These are phyloP conservation scores for Escovopsis sp. DNA, from an alignment of 2,329 filamentous ascomycete genomes.

Conservation along the genomic window DNA sequence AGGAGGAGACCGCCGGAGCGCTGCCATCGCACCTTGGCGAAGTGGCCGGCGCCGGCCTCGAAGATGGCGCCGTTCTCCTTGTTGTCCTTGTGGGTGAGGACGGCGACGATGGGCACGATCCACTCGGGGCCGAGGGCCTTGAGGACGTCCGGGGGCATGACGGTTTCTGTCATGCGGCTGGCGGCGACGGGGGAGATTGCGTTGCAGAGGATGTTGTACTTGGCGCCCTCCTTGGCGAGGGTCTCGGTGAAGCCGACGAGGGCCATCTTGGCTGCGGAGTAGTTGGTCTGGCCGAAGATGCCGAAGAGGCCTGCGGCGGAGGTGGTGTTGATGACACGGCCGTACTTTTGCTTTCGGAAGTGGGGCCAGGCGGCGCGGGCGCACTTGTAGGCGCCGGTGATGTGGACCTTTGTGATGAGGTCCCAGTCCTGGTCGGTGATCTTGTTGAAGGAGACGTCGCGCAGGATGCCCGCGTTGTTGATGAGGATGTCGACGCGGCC, in stretches of 20 bases:
- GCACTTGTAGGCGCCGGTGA: slow-evolving; percentile 91
- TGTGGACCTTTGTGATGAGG: slow-evolving; percentile 81
- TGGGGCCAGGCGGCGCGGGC: slow-evolving; percentile 89
- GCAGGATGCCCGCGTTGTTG: slow-evolving; percentile 94
- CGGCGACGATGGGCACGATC: slow-evolving; percentile 86
- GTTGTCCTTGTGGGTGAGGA: slow-evolving; percentile 74
- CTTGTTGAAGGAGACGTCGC: slow-evolving; percentile 96
- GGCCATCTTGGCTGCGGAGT: slow-evolving; percentile 89
- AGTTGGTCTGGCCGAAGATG: slow-evolving; percentile 91
- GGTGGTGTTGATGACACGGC: slow-evolving; percentile 88
- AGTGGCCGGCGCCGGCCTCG: slow-evolving; percentile 82
- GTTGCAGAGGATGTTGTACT: slow-evolving; percentile 96
- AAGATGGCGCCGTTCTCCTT: slow-evolving; percentile 79
- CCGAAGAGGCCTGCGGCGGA: slow-evolving; percentile 95
- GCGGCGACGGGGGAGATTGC: slow-evolving; percentile 93
- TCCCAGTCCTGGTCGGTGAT: slow-evolving; percentile 98
- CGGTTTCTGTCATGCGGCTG: slow-evolving; percentile 86
- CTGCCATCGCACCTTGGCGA: slow-evolving; percentile 93
- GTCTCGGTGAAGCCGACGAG: slow-evolving; percentile 97
- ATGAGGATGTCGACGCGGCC: slow-evolving; percentile 88
- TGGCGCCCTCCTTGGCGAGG: slow-evolving; percentile 88
- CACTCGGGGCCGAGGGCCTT: slow-evolving; percentile 79
- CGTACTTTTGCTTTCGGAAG: slow-evolving; percentile 98
- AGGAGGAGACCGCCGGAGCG: slow-evolving; percentile 76
- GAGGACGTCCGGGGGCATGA: slow-evolving; percentile 89